Evolutionary conservation across 371 early-diverging fungal species (phyloP).

Genomic region (Rhizopus arrhizus): DNA sequence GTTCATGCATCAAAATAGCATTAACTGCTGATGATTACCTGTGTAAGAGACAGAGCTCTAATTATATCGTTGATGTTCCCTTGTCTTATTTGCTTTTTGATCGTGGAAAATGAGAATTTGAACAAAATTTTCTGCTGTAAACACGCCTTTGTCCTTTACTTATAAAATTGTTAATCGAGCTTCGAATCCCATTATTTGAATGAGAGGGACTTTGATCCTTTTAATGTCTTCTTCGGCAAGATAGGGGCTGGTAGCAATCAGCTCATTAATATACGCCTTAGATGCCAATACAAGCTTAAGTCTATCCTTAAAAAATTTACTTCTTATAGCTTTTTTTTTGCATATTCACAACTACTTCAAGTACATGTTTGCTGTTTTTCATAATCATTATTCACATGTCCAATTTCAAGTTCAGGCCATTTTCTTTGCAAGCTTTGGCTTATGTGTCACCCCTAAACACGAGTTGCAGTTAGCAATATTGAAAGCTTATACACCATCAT

Average conservation of each 20-base stretch:
- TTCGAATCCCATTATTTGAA: constrained; percentile 7
- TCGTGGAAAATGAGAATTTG: background rate
- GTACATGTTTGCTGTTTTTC: constrained; percentile 1
- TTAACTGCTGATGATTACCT: background rate
- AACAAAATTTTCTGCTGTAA: constrained; percentile 1
- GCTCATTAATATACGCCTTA: constrained; percentile 1
- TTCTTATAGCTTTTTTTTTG: constrained; percentile 1
- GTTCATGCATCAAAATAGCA: background rate
- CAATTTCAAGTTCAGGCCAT: background rate
- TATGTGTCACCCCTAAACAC: constrained; percentile 1
- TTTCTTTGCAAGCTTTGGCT: background rate
- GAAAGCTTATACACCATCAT: background rate
- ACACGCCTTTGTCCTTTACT: constrained; percentile 6
- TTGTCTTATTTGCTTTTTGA: constrained; percentile 8
- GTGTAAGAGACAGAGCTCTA: background rate
- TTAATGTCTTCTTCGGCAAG: constrained; percentile 2
- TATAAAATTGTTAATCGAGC: background rate
- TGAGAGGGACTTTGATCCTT: background rate
- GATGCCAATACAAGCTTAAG: constrained; percentile 4
- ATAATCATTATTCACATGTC: constrained; percentile 8
- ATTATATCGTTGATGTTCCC: background rate
- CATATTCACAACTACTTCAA: background rate
- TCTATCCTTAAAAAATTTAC: background rate
- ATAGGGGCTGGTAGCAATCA: background rate
- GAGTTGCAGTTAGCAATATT: background rate